A percentile compares a stretch with the other conserved stretches of the same genome.
phyloP scores from a whole-genome alignment of 2,329 filamentous ascomycete genomes.

The Colletotrichum sp. region DNA sequence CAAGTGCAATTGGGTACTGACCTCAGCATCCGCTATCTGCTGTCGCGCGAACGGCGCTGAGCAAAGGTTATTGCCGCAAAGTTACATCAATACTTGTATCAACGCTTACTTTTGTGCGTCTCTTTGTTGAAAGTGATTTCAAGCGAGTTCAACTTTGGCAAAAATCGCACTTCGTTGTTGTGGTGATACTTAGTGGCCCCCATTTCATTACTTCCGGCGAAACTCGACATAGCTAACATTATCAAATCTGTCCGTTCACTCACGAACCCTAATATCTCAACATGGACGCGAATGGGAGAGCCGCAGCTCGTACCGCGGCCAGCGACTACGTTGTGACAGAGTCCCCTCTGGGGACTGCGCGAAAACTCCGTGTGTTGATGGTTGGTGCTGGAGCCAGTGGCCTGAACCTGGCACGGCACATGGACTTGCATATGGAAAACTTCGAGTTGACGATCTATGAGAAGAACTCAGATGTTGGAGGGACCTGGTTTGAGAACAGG shows the following conservation, averaged over 20 bases:
- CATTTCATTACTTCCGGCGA: neutral
- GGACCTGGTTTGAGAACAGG: conserved; percentile 27
- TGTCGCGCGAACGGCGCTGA: neutral
- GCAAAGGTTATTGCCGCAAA: neutral
- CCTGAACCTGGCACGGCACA: neutral
- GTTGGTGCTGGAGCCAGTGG: neutral
- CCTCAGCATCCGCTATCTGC: neutral
- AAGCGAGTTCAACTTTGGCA: neutral
- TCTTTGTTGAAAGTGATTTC: neutral
- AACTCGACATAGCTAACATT: neutral
- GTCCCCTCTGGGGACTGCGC: neutral
- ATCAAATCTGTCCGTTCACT: neutral
- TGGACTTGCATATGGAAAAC: neutral
- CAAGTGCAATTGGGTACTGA: neutral
- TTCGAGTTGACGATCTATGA: conserved; percentile 39
- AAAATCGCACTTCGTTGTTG: neutral
- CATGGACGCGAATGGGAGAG: neutral
- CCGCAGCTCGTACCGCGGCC: neutral
- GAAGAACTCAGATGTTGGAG: conserved; percentile 27
- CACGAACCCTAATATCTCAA: neutral
- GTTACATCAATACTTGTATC: neutral
- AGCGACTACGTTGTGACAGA: neutral
- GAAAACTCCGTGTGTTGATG: neutral
- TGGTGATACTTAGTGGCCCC: fast-evolving
- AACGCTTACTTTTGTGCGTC: neutral